Base-by-base conservation (phyloP, 1,139 yeast species). In the Citeromyces hawaiiensis region DNA sequence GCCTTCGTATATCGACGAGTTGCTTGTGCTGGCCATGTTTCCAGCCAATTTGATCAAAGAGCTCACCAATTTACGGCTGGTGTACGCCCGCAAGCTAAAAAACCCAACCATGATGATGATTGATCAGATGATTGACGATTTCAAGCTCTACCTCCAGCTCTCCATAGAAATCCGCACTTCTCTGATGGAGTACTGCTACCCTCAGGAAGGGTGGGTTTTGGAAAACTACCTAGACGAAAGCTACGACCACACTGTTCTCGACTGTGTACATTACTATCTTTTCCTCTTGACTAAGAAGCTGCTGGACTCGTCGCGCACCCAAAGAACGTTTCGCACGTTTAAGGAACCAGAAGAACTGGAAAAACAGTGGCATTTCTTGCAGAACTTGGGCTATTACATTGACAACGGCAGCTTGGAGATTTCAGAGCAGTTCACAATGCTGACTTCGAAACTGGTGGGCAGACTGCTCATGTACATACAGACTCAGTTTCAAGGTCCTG, bases 51-150 rank as follows among this genome's bases (percentile, higher is more conserved):
- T 91, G 40, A 79, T 88, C 47, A 83, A 81, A 52, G 96, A 86
- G 52, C 74, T 86, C 39, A 81, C 88, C 38, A 72, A 71, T 37
- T 72, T 85, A 36, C 69, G 97, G 47, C 66, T 91, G 40, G 66
- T 71, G 2, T 87, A 86, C 54, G 95, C 97, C 3, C 70, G 72
- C 56, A 81, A 82, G 50, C 61, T 88, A 42, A 76, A 73, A 41
- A 83, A 83, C 49, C 96, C 96, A 1, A 87, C 97, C 0, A 75
- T 87, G 74, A 83, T 87, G 88, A 85, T 88, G 80, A 85, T 91
- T 47, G 97, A 91, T 57, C 96, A 88, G 59, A 83, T 86, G 74
- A 73, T 91, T 47, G 91, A 78, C 38, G 96, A 87, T 56, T 81
- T 88, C 53, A 79, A 80, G 47, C 70, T 80, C 1, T 86, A 86